Percentiles rank a stretch among this genome's conserved stretches.
Conservation (phyloP, 2,329 filamentous ascomycete species). For the Bipolaris bicolor region DNA sequence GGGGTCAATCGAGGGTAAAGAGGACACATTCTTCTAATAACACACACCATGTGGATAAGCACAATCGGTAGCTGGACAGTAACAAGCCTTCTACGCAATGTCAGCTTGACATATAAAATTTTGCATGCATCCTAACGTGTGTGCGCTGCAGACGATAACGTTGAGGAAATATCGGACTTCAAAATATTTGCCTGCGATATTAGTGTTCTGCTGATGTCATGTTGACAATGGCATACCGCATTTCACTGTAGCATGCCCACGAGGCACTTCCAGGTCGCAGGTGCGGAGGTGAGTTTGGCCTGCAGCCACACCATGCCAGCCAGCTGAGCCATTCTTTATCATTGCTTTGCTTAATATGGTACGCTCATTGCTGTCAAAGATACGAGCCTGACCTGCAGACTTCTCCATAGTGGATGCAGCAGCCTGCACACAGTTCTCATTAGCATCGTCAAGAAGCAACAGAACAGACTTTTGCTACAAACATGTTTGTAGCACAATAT, state of each 20-base stretch:
- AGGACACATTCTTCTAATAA: background rate
- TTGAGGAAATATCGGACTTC: constrained; percentile 64
- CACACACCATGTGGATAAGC: constrained; percentile 60
- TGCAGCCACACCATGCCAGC: constrained; percentile 57
- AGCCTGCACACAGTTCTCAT: constrained; percentile 43
- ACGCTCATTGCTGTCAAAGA: constrained; percentile 60
- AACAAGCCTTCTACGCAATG: constrained; percentile 53
- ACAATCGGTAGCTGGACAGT: constrained; percentile 62
- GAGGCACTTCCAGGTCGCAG: constrained; percentile 58
- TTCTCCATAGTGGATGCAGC: constrained; percentile 57
- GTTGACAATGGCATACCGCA: constrained; percentile 47
- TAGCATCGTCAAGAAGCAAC: constrained; percentile 18
- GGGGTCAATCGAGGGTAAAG: background rate
- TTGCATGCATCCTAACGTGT: constrained; percentile 43
- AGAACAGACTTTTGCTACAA: constrained; percentile 20
- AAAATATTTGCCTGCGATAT: constrained; percentile 58
- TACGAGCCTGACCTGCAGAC: constrained; percentile 58
- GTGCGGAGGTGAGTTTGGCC: constrained; percentile 56
- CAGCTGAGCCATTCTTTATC: constrained; percentile 52
- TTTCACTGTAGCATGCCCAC: constrained; percentile 58
- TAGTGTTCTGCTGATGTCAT: constrained; percentile 1
- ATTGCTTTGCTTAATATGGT: constrained; percentile 53
- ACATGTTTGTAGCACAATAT: constrained; percentile 60
- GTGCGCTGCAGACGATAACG: constrained; percentile 54
- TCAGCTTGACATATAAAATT: constrained; percentile 21